phyloP scores from a whole-genome alignment of 2,329 filamentous ascomycete genomes.

The Mycosphaerelloides madeirae region DNA sequence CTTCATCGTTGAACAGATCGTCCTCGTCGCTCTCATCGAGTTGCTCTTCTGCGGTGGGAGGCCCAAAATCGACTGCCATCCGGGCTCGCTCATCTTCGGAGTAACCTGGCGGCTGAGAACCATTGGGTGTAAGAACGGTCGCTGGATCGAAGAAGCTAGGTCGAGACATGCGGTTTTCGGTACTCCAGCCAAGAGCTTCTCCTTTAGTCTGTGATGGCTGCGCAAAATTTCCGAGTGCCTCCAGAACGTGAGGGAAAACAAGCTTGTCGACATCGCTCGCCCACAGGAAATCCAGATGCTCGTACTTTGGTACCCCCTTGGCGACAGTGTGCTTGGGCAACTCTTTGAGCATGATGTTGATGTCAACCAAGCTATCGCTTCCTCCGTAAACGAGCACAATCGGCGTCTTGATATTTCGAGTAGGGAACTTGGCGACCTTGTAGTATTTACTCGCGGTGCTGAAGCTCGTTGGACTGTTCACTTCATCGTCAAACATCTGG shows the following conservation, averaged over 20 bases:
- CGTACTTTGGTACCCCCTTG: slow-evolving; percentile 84
- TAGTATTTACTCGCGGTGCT: slow-evolving; percentile 76
- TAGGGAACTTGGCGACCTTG: slow-evolving; percentile 94
- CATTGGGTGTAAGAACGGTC: slow-evolving; percentile 11
- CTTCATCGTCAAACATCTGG: slow-evolving; percentile 97
- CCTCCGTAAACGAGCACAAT: slow-evolving; percentile 92
- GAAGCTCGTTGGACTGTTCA: slow-evolving; percentile 69
- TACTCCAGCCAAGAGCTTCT: slow-evolving; percentile 19
- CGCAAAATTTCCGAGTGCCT: slow-evolving; percentile 69
- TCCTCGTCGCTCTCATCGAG: slow-evolving; percentile 28
- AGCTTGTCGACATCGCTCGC: slow-evolving; percentile 75
- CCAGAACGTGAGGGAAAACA: slow-evolving; percentile 88
- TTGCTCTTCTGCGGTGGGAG: slow-evolving; percentile 21
- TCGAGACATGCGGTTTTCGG: slow-evolving; percentile 10
- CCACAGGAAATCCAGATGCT: slow-evolving; percentile 97
- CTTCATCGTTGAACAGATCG: slow-evolving; percentile 19
- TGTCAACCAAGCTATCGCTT: slow-evolving; percentile 89
- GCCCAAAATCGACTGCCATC: slow-evolving; percentile 19
- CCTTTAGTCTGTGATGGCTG: slow-evolving; percentile 21
- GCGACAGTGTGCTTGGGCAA: slow-evolving; percentile 79
- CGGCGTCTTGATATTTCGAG: slow-evolving; percentile 92
- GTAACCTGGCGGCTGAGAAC: slow-evolving; percentile 26
- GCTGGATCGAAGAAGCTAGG: slow-evolving; percentile 22
- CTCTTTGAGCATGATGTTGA: slow-evolving; percentile 85
- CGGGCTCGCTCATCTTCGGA: slow-evolving; percentile 24